Conservation (phyloP, 345 rosid species). For the Carallia brachiata region DNA sequence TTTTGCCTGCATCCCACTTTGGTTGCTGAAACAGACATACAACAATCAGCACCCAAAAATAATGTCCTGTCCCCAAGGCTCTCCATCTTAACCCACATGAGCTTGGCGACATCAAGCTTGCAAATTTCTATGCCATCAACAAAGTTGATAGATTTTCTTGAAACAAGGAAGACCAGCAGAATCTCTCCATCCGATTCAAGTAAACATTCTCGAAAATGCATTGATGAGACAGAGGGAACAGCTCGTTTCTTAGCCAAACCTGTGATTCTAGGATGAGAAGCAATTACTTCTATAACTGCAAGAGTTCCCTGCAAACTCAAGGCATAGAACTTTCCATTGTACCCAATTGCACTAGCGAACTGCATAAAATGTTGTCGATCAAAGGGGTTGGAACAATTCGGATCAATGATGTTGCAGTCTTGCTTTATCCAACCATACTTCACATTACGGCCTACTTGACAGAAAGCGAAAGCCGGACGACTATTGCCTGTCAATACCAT, state of each 20-base stretch:
- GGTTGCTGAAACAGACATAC: conserved; percentile 22
- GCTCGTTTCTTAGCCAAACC: conserved; percentile 21
- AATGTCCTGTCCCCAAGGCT: conserved; percentile 20
- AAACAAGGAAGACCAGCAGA: conserved; percentile 25
- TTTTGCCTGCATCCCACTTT: conserved; percentile 22
- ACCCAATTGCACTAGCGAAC: conserved; percentile 36
- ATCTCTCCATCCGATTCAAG: conserved; percentile 29
- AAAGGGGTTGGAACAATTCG: conserved; percentile 8
- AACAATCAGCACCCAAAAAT: conserved; percentile 27
- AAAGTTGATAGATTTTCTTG: conserved; percentile 5
- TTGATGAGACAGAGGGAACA: conserved; percentile 10
- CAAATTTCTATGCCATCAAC: conserved; percentile 32
- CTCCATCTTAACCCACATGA: conserved; percentile 19
- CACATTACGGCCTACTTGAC: neutral
- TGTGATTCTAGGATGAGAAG: conserved; percentile 3
- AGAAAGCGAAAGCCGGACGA: conserved; percentile 24
- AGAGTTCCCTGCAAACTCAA: conserved; percentile 28
- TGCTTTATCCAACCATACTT: conserved; percentile 16
- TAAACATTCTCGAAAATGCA: conserved; percentile 30
- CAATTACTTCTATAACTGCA: conserved; percentile 17
- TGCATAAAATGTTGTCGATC: neutral
- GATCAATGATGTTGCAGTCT: conserved; percentile 25
- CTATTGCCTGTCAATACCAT: conserved; percentile 28
- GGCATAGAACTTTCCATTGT: conserved; percentile 28
- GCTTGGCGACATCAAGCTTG: conserved; percentile 13